phyloP scores from a whole-genome alignment of 164 flowering plant genomes.

The Piper longum region DNA sequence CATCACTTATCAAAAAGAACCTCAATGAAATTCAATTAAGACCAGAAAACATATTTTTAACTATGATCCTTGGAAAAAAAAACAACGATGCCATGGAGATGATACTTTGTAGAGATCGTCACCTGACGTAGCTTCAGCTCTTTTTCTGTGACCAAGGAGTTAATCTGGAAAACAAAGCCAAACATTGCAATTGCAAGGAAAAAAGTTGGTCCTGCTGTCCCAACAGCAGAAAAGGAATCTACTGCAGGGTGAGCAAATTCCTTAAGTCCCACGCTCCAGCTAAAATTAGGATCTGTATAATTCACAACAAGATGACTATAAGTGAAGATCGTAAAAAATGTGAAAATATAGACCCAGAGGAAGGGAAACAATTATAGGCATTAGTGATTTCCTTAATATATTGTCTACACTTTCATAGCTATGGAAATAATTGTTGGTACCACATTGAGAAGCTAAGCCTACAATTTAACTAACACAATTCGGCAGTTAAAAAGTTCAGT shows the following conservation, averaged over 20 bases:
- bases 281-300: constrained; percentile 55
- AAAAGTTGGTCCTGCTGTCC: constrained; percentile 53
- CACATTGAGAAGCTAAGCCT: too few relatives aligned
- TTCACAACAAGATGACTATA: constrained; percentile 1
- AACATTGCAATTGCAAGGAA: constrained; percentile 93
- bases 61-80: neutral
- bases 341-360: neutral
- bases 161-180: constrained; percentile 73
- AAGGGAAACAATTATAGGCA: neutral
- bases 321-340: neutral
- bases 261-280: constrained; percentile 70
- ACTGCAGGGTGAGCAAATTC: constrained; percentile 46
- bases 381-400: too few relatives aligned
- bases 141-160: constrained; percentile 66
- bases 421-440: too few relatives aligned
- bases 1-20: neutral
- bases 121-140: constrained; percentile 99
- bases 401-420: too few relatives aligned
- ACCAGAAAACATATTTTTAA: too few relatives aligned
- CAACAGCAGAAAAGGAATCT: constrained; percentile 20
- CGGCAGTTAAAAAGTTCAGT: too few relatives aligned
- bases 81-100: neutral
- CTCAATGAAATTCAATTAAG: too few relatives aligned
- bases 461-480: too few relatives aligned
- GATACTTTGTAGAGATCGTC: neutral